phyloP scores from a whole-genome alignment of 2,329 filamentous ascomycete species.

The Sclerotinia glacialis region DNA sequence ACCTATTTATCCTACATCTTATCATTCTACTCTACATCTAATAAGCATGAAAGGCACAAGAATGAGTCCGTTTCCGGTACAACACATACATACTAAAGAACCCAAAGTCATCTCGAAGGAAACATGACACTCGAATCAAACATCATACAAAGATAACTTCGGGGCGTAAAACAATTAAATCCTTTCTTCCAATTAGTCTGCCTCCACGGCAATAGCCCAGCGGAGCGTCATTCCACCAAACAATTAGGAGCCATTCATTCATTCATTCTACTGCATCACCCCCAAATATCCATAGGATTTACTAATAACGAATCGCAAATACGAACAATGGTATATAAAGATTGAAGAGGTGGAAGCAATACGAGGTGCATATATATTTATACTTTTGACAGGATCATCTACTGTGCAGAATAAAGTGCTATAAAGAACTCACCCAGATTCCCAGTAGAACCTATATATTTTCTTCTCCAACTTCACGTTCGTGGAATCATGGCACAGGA shows the following conservation, averaged over 20 bases:
- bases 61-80: slow-evolving; percentile 4
- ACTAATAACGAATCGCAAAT: too few species aligned
- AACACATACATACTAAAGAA: neutral
- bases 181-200: neutral
- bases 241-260: too few species aligned
- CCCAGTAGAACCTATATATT: too few species aligned
- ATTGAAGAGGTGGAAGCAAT: too few species aligned
- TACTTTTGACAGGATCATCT: too few species aligned
- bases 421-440: neutral
- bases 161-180: too few species aligned
- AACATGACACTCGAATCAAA: neutral
- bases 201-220: slow-evolving; percentile 1
- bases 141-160: neutral
- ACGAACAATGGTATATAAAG: too few species aligned
- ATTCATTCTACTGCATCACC: too few species aligned
- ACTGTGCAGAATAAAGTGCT: too few species aligned
- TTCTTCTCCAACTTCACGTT: neutral
- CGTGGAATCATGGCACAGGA: neutral
- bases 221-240: neutral
- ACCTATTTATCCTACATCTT: too few species aligned
- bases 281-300: neutral
- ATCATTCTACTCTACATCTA: too few species aligned
- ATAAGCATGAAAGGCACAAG: neutral
- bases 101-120: neutral
- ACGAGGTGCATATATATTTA: too few species aligned